A percentile compares a stretch with the other conserved stretches of the same genome.
Evolutionary conservation across 352 stramenopile species (phyloP).

Genomic region (Phytophthora uliginosa): DNA sequence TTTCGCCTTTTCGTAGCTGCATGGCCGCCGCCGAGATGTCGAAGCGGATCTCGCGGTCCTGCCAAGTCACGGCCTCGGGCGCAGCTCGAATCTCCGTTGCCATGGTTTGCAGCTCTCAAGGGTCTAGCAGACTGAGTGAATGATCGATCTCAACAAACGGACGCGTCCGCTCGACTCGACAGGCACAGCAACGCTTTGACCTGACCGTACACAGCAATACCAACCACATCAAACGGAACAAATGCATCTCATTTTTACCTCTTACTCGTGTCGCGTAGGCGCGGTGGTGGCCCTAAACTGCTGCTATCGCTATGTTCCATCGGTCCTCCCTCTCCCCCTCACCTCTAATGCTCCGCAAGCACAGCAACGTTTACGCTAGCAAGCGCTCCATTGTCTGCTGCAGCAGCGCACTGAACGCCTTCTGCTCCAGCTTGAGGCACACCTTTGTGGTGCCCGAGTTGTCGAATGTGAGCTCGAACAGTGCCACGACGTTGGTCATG

Average conservation of each 20-base stretch:
- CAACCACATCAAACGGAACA: conserved; percentile 3
- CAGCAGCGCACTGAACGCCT: conserved; percentile 89
- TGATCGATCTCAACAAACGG: conserved; percentile 10
- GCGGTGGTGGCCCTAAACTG: conserved; percentile 18
- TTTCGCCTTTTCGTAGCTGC: conserved; percentile 84
- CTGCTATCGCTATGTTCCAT: conserved; percentile 20
- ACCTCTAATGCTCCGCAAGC: conserved; percentile 1
- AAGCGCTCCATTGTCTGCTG: conserved; percentile 92
- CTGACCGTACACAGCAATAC: neutral
- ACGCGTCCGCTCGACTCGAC: conserved; percentile 11
- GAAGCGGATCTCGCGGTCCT: conserved; percentile 94
- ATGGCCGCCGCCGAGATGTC: conserved; percentile 74
- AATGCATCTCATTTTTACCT: conserved; percentile 37
- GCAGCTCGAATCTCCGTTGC: conserved; percentile 65
- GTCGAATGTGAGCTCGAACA: conserved; percentile 97
- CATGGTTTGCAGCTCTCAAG: conserved; percentile 5
- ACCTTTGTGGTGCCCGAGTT: conserved; percentile 93
- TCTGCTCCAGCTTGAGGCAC: conserved; percentile 96
- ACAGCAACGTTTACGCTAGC: conserved; percentile 40
- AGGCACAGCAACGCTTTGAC: neutral
- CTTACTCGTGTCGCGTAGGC: conserved; percentile 16
- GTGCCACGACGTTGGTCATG: conserved; percentile 92
- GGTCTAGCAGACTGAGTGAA: neutral
- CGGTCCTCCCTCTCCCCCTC: neutral
- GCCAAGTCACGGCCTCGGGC: conserved; percentile 83